Evolutionary conservation across 768 basidiomycete genomes (phyloP).

Genomic region (Gloeopeniophorella convolvens): DNA sequence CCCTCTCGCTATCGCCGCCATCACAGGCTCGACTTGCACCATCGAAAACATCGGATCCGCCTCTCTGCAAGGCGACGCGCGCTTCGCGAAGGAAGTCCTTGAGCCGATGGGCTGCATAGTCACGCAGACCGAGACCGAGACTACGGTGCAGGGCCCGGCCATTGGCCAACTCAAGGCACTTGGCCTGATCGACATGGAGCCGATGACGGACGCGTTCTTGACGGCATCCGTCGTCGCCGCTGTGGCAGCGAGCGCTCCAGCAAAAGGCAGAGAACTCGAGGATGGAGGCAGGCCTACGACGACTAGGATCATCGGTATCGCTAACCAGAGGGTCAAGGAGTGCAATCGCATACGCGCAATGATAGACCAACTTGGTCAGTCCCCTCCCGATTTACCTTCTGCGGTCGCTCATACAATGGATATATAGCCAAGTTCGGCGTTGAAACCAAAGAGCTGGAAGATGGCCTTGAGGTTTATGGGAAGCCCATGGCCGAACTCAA

Average conservation of each 20-base stretch:
- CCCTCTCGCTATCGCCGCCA: constrained; percentile 93
- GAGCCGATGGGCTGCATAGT: constrained; percentile 95
- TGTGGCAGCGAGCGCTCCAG: constrained; percentile 46
- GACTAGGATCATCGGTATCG: constrained; percentile 90
- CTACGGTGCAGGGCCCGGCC: constrained; percentile 88
- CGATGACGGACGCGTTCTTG: constrained; percentile 99
- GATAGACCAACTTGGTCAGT: constrained; percentile 87
- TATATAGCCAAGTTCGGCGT: constrained; percentile 86
- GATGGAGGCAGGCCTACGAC: constrained; percentile 32
- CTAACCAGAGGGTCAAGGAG: constrained; percentile 97
- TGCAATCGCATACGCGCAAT: constrained; percentile 96
- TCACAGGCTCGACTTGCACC: constrained; percentile 95
- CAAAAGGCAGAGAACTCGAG: constrained; percentile 41
- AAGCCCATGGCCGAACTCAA: constrained; percentile 57
- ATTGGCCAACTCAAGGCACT: constrained; percentile 75
- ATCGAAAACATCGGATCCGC: constrained; percentile 85
- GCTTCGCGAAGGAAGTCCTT: constrained; percentile 88
- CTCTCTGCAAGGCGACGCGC: constrained; percentile 95
- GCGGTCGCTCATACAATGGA: background rate
- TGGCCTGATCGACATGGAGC: constrained; percentile 92
- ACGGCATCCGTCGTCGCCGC: constrained; percentile 92
- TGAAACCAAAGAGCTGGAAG: constrained; percentile 84
- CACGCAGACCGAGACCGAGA: constrained; percentile 78
- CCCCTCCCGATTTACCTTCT: background rate
- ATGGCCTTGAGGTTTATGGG: constrained; percentile 88